phyloP scores from a whole-genome alignment of 176 grass and related monocot species.

The Cocos nucifera region DNA sequence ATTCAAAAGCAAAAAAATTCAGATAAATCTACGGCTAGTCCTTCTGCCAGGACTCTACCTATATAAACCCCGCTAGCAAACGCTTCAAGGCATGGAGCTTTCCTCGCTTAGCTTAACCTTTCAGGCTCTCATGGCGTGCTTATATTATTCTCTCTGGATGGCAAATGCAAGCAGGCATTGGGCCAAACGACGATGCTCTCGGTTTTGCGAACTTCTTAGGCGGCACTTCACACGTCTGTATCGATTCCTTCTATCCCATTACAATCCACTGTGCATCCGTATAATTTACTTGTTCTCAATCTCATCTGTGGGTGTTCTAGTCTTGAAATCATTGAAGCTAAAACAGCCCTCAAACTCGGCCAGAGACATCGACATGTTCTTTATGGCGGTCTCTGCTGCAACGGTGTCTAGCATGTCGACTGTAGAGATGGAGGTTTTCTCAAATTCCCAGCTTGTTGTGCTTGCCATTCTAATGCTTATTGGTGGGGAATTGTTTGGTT shows the following conservation, averaged over 20 bases:
- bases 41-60: too few species aligned
- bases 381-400: constrained; percentile 53
- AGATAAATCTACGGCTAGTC: too few species aligned
- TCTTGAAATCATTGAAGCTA: constrained; percentile 13
- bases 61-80: too few species aligned
- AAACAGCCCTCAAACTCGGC: not conserved
- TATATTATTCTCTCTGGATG: too few species aligned
- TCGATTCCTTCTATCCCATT: not conserved
- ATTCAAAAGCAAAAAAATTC: too few species aligned
- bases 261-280: constrained; percentile 8
- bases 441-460: constrained; percentile 44
- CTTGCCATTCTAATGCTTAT: constrained; percentile 43
- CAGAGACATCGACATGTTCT: constrained; percentile 37
- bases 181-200: too few species aligned
- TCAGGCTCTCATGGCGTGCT: too few species aligned
- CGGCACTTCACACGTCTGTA: too few species aligned
- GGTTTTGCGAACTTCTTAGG: too few species aligned
- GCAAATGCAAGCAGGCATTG: too few species aligned
- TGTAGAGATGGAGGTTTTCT: constrained; percentile 67
- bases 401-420: constrained; percentile 75
- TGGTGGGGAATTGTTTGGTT: constrained; percentile 50
- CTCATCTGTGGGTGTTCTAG: constrained; percentile 10
- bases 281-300: constrained; percentile 34
- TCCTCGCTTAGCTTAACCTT: too few species aligned
- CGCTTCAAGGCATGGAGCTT: too few species aligned